Conservation (phyloP, 108 stramenopile species). For the Cyclostephanos invisitatus region DNA sequence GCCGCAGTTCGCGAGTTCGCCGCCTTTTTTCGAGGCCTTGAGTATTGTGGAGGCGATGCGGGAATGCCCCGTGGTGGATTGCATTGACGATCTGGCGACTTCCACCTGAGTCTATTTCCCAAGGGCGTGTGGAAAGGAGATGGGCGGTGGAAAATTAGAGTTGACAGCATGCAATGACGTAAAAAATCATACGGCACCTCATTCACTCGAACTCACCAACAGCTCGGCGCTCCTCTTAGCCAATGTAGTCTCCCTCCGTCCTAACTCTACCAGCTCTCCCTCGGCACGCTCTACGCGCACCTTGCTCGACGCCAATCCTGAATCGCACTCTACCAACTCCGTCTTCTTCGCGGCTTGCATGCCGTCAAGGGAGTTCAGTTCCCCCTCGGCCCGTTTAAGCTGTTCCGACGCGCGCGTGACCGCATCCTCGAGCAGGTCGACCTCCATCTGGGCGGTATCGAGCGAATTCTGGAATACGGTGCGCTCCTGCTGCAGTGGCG, state of each 20-base stretch:
- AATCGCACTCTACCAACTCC: slow-evolving; percentile 51
- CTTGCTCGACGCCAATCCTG: slow-evolving; percentile 53
- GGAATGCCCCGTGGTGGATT: slow-evolving; percentile 62
- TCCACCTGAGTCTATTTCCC: slow-evolving; percentile 63
- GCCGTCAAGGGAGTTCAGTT: slow-evolving; percentile 67
- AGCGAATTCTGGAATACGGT: slow-evolving; percentile 72
- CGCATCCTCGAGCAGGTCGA: slow-evolving; percentile 80
- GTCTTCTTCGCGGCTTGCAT: slow-evolving; percentile 57
- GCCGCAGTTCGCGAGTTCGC: slow-evolving; percentile 81
- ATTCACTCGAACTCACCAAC: slow-evolving; percentile 53
- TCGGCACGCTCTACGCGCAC: slow-evolving; percentile 52
- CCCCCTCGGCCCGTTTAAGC: slow-evolving; percentile 71
- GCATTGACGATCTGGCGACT: slow-evolving; percentile 74
- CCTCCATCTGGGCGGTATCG: slow-evolving; percentile 83
- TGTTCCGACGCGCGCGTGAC: slow-evolving; percentile 70
- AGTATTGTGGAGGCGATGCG: slow-evolving; percentile 81
- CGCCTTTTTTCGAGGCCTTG: slow-evolving; percentile 81
- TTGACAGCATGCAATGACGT: background rate
- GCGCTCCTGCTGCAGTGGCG: slow-evolving; percentile 82
- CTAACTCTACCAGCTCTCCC: slow-evolving; percentile 59
- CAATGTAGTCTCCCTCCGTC: slow-evolving; percentile 51
- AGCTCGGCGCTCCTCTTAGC: slow-evolving; percentile 56
- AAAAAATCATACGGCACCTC: background rate
- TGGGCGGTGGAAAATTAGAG: background rate
- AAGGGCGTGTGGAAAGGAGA: background rate